phyloP scores from a whole-genome alignment of 2,329 filamentous ascomycete species.

The Trichoderma semiorbis region DNA sequence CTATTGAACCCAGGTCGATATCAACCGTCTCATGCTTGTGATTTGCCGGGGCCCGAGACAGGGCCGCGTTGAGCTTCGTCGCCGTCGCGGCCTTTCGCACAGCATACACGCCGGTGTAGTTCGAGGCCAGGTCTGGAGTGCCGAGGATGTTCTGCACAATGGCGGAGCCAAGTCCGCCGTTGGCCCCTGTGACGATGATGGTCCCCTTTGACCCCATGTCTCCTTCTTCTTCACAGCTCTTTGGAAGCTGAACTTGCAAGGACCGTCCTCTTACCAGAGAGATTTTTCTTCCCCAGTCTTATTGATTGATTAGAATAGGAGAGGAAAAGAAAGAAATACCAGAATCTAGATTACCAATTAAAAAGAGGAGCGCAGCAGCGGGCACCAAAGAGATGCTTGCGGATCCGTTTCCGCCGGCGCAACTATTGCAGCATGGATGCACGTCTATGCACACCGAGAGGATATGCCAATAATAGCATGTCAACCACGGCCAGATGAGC shows the following conservation, averaged over 20 bases:
- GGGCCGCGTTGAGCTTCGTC: slow-evolving; percentile 25
- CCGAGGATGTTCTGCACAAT: slow-evolving; percentile 31
- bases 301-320: neutral
- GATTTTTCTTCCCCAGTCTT: neutral
- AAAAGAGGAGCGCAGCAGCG: neutral
- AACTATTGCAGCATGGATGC: neutral
- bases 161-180: slow-evolving; percentile 37
- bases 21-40: slow-evolving; percentile 34
- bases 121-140: slow-evolving; percentile 28
- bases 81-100: slow-evolving; percentile 35
- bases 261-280: neutral
- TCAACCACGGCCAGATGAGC: neutral
- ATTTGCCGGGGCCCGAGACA: slow-evolving; percentile 22
- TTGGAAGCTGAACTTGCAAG: neutral
- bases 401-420: neutral
- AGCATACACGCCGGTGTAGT: slow-evolving; percentile 36
- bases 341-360: neutral
- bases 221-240: neutral
- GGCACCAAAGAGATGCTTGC: neutral
- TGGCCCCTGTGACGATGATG: slow-evolving; percentile 38
- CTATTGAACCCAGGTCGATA: slow-evolving; percentile 32
- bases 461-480: neutral
- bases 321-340: no score
- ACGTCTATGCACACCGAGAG: neutral
- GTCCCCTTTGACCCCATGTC: slow-evolving; percentile 27